Evolutionary conservation across 768 basidiomycete genomes (phyloP).

Genomic region (Pleurotus djamor): DNA sequence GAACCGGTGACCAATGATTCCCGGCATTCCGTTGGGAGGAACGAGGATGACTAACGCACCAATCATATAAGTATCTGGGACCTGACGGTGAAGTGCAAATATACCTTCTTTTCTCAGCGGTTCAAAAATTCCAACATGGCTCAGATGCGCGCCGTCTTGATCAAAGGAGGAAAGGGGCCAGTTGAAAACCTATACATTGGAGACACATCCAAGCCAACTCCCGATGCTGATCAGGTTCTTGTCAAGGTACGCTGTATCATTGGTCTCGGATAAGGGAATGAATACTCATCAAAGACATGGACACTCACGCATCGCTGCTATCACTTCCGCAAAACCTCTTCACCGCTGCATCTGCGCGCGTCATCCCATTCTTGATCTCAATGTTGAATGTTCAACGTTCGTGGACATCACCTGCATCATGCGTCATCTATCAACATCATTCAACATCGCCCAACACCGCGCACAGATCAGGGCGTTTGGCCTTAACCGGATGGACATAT

Average conservation of each 20-base stretch:
- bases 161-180: slow-evolving; percentile 76
- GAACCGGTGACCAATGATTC: too few species aligned
- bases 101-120: too few species aligned
- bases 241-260: slow-evolving; percentile 58
- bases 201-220: slow-evolving; percentile 60
- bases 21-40: too few species aligned
- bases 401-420: background rate
- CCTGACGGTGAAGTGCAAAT: too few species aligned
- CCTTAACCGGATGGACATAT: slow-evolving; percentile 86
- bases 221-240: slow-evolving; percentile 58
- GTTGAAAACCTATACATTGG: slow-evolving; percentile 79
- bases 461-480: slow-evolving; percentile 77
- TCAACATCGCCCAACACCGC: background rate
- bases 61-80: too few species aligned
- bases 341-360: background rate
- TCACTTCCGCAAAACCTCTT: background rate
- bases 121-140: background rate
- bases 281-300: too few species aligned
- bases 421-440: slow-evolving; percentile 3
- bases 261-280: background rate
- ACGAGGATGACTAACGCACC: too few species aligned
- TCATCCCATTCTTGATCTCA: too few species aligned
- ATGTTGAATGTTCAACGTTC: background rate
- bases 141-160: slow-evolving; percentile 74
- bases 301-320: too few species aligned